Evolutionary conservation across 2,329 filamentous ascomycete genomes (phyloP).

Genomic region (Tolypocladium endophyticum): DNA sequence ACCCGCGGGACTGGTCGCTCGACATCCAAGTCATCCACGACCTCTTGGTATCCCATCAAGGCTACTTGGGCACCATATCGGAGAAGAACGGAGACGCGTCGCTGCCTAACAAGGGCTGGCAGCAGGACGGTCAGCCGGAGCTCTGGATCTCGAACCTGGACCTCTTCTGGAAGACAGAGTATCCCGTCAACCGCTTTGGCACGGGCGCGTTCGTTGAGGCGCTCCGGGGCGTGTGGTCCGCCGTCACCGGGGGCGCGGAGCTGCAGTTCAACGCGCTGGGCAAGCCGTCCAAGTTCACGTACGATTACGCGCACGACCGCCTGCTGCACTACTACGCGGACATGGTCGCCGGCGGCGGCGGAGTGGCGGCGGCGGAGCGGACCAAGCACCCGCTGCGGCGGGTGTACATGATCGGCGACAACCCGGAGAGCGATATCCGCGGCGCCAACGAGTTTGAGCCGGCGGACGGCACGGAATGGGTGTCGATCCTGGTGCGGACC

Average conservation of each 20-base stretch:
- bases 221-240: conserved; percentile 67
- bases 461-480: conserved; percentile 60
- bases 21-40: conserved; percentile 80
- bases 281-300: conserved; percentile 71
- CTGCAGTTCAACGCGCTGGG: conserved; percentile 62
- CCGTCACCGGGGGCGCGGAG: conserved; percentile 53
- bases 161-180: conserved; percentile 76
- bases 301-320: conserved; percentile 67
- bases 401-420: conserved; percentile 94
- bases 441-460: conserved; percentile 72
- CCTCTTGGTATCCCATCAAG: conserved; percentile 66
- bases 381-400: conserved; percentile 54
- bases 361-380: conserved; percentile 6
- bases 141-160: conserved; percentile 89
- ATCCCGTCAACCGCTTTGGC: conserved; percentile 76
- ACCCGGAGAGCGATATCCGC: conserved; percentile 79
- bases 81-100: conserved; percentile 53
- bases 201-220: conserved; percentile 86
- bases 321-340: conserved; percentile 41
- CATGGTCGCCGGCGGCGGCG: conserved; percentile 10
- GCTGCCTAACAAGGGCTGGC: conserved; percentile 68
- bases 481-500: conserved; percentile 65
- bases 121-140: conserved; percentile 67
- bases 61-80: conserved; percentile 72
- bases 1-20: conserved; percentile 90